Evolutionary conservation across 2,329 filamentous ascomycete species (phyloP).

Genomic region (Rhinocladiella mackenziei): DNA sequence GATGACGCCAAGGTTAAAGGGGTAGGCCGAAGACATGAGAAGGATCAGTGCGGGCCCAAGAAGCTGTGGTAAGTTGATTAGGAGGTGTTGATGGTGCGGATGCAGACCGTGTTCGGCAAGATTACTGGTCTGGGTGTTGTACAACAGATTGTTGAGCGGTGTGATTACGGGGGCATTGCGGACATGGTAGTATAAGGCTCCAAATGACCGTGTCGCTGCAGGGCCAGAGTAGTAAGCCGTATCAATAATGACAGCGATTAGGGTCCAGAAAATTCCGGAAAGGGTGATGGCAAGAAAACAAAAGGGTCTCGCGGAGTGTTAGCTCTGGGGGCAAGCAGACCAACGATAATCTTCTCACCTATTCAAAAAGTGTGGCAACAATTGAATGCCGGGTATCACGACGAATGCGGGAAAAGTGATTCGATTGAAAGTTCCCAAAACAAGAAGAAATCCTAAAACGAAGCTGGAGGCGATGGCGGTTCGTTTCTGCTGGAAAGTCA

Average conservation of each 20-base stretch:
- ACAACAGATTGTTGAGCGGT: constrained; percentile 71
- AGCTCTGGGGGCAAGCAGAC: too few species aligned
- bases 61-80: constrained; percentile 67
- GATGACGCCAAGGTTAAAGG: constrained; percentile 32
- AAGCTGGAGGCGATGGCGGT: constrained; percentile 72
- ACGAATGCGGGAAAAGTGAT: constrained; percentile 96
- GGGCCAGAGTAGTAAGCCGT: constrained; percentile 70
- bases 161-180: constrained; percentile 65
- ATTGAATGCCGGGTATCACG: constrained; percentile 72
- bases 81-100: constrained; percentile 71
- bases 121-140: constrained; percentile 68
- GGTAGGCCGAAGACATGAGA: constrained; percentile 45
- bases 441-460: constrained; percentile 72
- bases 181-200: constrained; percentile 49
- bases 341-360: constrained; percentile 55
- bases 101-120: constrained; percentile 72
- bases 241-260: constrained; percentile 74
- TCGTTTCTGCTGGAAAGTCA: constrained; percentile 53
- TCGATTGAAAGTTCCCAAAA: constrained; percentile 89
- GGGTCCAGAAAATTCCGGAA: constrained; percentile 63
- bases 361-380: constrained; percentile 79
- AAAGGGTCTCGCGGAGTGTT: constrained; percentile 49
- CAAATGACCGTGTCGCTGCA: constrained; percentile 36
- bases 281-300: constrained; percentile 60
- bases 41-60: constrained; percentile 66